phyloP scores from a whole-genome alignment of 768 basidiomycete species.

The Dictyophora rubrovolvata region DNA sequence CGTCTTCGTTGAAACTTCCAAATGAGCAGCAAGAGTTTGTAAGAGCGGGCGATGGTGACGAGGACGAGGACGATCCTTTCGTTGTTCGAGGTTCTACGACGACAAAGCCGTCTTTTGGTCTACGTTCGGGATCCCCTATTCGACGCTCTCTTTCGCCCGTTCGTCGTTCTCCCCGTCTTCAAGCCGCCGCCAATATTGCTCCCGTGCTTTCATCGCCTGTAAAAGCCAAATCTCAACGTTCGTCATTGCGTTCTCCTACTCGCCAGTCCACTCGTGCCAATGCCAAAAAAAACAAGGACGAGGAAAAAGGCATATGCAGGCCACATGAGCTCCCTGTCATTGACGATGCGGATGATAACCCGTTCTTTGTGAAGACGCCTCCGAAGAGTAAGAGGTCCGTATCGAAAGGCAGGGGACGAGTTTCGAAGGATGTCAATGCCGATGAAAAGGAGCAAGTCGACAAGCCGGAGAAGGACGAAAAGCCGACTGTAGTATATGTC shows the following conservation, averaged over 20 bases:
- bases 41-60: not conserved
- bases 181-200: slow-evolving; percentile 17
- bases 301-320: not conserved
- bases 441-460: not conserved
- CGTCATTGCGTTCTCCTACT: not conserved
- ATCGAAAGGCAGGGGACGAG: not conserved
- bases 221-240: slow-evolving; percentile 41
- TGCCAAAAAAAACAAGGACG: slow-evolving; percentile 53
- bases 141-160: slow-evolving; percentile 66
- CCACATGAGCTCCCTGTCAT: not conserved
- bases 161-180: slow-evolving; percentile 35
- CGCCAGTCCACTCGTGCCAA: not conserved
- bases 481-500: not conserved
- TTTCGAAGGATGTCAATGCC: not conserved
- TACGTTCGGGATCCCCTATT: slow-evolving; percentile 14
- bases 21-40: not conserved
- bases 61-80: not conserved
- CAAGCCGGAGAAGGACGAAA: not conserved
- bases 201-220: slow-evolving; percentile 29
- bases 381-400: not conserved
- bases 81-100: not conserved
- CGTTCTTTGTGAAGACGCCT: slow-evolving; percentile 17
- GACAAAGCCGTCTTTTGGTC: not conserved
- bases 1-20: not conserved
- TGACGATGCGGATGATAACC: not conserved